phyloP scores from a whole-genome alignment of 192 early-diverging fungal species.

The Coemansia asiatica region DNA sequence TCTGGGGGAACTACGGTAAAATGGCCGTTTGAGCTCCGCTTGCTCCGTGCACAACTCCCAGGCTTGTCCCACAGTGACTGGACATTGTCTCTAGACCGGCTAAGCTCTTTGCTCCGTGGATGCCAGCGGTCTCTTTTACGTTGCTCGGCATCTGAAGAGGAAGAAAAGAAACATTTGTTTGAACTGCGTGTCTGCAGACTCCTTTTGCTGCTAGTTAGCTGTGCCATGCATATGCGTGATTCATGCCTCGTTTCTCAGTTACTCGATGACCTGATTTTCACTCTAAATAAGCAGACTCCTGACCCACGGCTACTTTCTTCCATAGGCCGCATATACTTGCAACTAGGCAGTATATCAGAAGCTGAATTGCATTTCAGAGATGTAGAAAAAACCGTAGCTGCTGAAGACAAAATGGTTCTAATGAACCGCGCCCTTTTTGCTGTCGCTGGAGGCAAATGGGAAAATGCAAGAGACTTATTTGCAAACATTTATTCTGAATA shows the following conservation, averaged over 20 bases:
- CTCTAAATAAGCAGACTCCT: background rate
- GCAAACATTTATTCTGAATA: constrained; percentile 2
- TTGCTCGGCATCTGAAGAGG: background rate
- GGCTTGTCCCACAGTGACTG: constrained; percentile 16
- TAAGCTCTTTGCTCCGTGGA: constrained; percentile 26
- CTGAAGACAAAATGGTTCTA: constrained; percentile 20
- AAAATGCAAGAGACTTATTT: constrained; percentile 27
- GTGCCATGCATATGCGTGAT: constrained; percentile 20
- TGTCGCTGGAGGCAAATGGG: constrained; percentile 38
- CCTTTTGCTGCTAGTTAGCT: constrained; percentile 16
- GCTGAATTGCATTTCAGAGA: constrained; percentile 29
- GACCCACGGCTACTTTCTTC: constrained; percentile 36
- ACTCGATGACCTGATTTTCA: background rate
- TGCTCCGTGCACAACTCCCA: constrained; percentile 32
- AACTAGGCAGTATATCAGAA: constrained; percentile 30
- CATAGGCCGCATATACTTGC: constrained; percentile 33
- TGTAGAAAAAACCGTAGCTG: constrained; percentile 12
- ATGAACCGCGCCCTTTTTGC: constrained; percentile 48
- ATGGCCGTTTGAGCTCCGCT: constrained; percentile 51
- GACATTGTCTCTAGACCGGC: constrained; percentile 13
- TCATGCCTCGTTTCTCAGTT: constrained; percentile 9
- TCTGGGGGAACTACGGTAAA: background rate
- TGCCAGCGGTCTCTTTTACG: constrained; percentile 16
- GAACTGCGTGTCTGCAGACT: constrained; percentile 23
- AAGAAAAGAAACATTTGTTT: background rate